These are phyloP conservation scores for Collybia sp. DNA, from an alignment of 768 basidiomycete genomes.

Conservation along the genomic window DNA sequence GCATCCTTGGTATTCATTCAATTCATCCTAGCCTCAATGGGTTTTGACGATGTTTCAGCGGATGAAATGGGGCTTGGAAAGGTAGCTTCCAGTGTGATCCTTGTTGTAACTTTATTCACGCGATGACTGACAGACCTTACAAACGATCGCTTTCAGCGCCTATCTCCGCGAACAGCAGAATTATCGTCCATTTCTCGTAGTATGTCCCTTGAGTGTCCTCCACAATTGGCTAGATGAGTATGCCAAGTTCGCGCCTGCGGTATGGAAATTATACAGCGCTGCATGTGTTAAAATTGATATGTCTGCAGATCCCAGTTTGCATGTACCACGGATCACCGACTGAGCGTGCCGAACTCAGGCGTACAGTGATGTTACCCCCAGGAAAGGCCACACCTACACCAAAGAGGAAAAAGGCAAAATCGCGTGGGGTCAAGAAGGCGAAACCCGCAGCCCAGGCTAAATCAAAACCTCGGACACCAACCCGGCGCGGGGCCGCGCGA, in stretches of 20 bases:
- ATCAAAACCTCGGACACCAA: constrained; percentile 1
- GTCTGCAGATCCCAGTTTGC: constrained; percentile 71
- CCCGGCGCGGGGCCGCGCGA: constrained; percentile 9
- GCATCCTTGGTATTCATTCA: constrained; percentile 54
- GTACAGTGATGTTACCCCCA: constrained; percentile 48
- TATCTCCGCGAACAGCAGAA: constrained; percentile 75
- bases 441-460: constrained; percentile 12
- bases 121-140: constrained; percentile 62
- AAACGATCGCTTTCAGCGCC: constrained; percentile 92
- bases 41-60: constrained; percentile 37
- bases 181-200: constrained; percentile 76
- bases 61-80: constrained; percentile 96
- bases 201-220: constrained; percentile 90
- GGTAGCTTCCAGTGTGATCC: constrained; percentile 26
- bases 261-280: constrained; percentile 25
- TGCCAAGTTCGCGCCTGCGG: constrained; percentile 73
- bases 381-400: constrained; percentile 6
- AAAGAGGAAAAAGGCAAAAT: constrained; percentile 1
- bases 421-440: constrained; percentile 10
- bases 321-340: constrained; percentile 87
- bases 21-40: background rate
- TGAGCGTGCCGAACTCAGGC: constrained; percentile 76
- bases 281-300: background rate
- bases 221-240: constrained; percentile 92
- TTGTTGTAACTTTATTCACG: background rate